Percentiles rank a stretch among this genome's conserved stretches.
These are phyloP conservation scores for Plasmodium sp. DNA, from an alignment of 169 alveolate species.

Conservation along the genomic window DNA sequence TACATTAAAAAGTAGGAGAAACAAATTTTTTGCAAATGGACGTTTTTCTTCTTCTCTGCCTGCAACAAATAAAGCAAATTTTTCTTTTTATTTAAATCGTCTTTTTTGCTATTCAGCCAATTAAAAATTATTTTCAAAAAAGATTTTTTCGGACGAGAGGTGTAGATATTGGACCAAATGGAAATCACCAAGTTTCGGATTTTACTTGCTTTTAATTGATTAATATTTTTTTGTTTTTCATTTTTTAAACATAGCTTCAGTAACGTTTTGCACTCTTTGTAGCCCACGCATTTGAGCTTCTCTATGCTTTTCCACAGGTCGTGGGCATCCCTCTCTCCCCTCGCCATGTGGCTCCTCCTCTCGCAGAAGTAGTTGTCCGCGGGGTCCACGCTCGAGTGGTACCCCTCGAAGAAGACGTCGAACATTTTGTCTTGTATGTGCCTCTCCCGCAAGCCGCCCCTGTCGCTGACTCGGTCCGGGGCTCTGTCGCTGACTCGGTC, in stretches of 20 bases:
- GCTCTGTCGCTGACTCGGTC: not conserved
- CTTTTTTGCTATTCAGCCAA: conserved; percentile 57
- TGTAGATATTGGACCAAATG: conserved; percentile 35
- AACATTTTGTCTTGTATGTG: not conserved
- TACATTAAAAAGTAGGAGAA: conserved; percentile 25
- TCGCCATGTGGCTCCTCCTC: not conserved
- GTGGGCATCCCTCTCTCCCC: not conserved
- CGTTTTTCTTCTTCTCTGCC: conserved; percentile 20
- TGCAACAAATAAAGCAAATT: conserved; percentile 30
- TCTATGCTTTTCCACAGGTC: conserved; percentile 15
- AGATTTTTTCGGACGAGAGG: conserved; percentile 51
- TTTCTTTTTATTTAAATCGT: conserved; percentile 29
- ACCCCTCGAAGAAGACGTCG: conserved; percentile 35
- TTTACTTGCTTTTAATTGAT: not conserved
- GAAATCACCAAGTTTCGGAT: conserved; percentile 34
- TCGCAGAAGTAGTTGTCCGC: conserved; percentile 18
- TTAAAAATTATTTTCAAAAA: conserved; percentile 30
- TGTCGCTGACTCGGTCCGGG: not conserved
- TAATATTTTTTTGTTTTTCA: conserved; percentile 25
- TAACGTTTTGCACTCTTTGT: conserved; percentile 52
- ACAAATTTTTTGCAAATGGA: conserved; percentile 10
- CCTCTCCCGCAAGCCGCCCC: not conserved
- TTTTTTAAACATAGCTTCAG: conserved; percentile 39
- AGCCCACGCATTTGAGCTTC: conserved; percentile 22
- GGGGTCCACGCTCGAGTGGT: conserved; percentile 30